phyloP scores from a whole-genome alignment of 139 green algal species.

The Closterium sp. region DNA sequence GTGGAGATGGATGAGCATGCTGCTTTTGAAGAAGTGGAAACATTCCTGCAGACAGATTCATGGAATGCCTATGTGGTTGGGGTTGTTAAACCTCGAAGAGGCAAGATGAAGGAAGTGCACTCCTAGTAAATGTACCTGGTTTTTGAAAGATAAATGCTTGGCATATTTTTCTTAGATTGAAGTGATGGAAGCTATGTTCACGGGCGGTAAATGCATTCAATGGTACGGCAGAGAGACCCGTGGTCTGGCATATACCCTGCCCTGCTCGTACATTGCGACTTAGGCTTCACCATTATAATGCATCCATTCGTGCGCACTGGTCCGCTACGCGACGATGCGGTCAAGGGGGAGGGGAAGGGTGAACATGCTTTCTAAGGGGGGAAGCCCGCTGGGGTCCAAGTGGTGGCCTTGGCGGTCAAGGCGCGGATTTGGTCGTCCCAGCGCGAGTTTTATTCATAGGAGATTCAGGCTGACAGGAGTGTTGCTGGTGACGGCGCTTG shows the following conservation, averaged over 20 bases:
- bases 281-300: neutral
- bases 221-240: too few species aligned
- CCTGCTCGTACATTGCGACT: neutral
- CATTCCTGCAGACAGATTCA: slow-evolving; percentile 27
- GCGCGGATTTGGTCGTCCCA: neutral
- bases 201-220: too few species aligned
- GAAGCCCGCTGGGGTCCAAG: neutral
- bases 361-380: neutral
- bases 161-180: too few species aligned
- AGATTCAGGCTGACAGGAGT: neutral
- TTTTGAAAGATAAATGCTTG: too few species aligned
- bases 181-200: too few species aligned
- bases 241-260: too few species aligned
- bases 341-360: neutral
- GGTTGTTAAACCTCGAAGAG: neutral
- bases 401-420: neutral
- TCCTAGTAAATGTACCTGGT: too few species aligned
- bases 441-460: neutral
- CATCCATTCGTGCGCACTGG: neutral
- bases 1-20: slow-evolving; percentile 23
- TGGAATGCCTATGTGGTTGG: slow-evolving; percentile 41
- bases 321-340: neutral
- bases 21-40: neutral
- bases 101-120: neutral
- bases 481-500: neutral